These are phyloP conservation scores for Lipomyces yamanashiensis DNA, from an alignment of 805 yeast genomes.

Conservation along the genomic window DNA sequence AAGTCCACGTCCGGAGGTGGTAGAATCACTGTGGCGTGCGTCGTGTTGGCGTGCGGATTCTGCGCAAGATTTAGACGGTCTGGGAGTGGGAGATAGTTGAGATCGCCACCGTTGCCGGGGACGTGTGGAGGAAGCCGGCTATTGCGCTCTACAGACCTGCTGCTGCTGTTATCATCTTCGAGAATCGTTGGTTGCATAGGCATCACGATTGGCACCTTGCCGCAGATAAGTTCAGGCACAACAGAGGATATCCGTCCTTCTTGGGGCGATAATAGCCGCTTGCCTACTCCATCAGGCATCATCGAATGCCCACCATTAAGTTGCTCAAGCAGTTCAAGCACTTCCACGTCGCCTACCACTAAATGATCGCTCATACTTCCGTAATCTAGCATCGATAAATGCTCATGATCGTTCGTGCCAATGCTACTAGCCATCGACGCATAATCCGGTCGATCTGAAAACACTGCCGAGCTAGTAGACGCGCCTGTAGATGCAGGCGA, in stretches of 20 bases:
- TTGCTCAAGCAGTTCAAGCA: constrained; percentile 17
- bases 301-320: not conserved
- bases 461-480: constrained; percentile 3
- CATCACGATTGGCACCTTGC: constrained; percentile 19
- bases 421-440: constrained; percentile 4
- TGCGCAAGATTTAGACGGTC: constrained; percentile 5
- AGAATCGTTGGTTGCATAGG: constrained; percentile 14
- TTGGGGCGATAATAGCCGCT: constrained; percentile 1
- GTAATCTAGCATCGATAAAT: not conserved
- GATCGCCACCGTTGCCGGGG: constrained; percentile 7
- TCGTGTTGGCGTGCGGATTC: constrained; percentile 22
- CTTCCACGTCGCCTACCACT: constrained; percentile 2
- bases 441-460: constrained; percentile 10
- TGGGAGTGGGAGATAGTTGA: constrained; percentile 5
- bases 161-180: not conserved
- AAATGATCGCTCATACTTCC: constrained; percentile 1
- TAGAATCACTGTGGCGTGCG: constrained; percentile 24
- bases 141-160: not conserved
- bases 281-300: not conserved
- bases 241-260: constrained; percentile 8
- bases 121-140: constrained; percentile 1
- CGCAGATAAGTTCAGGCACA: constrained; percentile 21
- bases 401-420: constrained; percentile 2
- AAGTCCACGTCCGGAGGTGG: constrained; percentile 27
- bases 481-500: constrained; percentile 16